Evolutionary conservation across 2,329 filamentous ascomycete genomes (phyloP).

Genomic region (Leptographium lundbergii): DNA sequence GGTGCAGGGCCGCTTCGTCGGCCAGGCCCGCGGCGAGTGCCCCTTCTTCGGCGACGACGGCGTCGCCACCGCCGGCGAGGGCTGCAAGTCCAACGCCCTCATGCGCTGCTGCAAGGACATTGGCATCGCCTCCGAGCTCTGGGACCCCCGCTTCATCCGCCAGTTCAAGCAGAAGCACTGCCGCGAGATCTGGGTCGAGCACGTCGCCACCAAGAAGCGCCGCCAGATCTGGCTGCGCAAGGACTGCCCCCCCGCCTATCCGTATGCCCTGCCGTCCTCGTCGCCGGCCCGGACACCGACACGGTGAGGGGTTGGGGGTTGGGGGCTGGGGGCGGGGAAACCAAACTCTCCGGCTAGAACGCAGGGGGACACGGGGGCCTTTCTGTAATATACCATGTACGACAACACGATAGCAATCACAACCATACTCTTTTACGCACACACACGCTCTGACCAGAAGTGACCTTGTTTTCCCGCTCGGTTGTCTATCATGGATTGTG

Average conservation of each 20-base stretch:
- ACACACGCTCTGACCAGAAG: too few relatives aligned
- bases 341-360: neutral
- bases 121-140: conserved; percentile 86
- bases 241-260: conserved; percentile 59
- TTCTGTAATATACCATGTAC: neutral
- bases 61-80: conserved; percentile 88
- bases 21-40: conserved; percentile 87
- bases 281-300: neutral
- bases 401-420: neutral
- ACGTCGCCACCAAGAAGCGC: conserved; percentile 75
- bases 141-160: conserved; percentile 87
- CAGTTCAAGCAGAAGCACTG: conserved; percentile 64
- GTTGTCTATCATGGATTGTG: too few relatives aligned
- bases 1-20: conserved; percentile 80
- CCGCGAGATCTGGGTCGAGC: conserved; percentile 81
- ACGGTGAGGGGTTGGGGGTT: neutral
- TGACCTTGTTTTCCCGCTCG: too few relatives aligned
- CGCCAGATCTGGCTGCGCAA: conserved; percentile 79
- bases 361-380: too few relatives aligned
- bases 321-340: neutral
- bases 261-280: conserved; percentile 26
- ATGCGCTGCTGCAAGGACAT: conserved; percentile 98
- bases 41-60: conserved; percentile 83
- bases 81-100: conserved; percentile 93
- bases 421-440: neutral